Conservation (phyloP, 768 basidiomycete genomes). For the Calocybe cyanea region DNA sequence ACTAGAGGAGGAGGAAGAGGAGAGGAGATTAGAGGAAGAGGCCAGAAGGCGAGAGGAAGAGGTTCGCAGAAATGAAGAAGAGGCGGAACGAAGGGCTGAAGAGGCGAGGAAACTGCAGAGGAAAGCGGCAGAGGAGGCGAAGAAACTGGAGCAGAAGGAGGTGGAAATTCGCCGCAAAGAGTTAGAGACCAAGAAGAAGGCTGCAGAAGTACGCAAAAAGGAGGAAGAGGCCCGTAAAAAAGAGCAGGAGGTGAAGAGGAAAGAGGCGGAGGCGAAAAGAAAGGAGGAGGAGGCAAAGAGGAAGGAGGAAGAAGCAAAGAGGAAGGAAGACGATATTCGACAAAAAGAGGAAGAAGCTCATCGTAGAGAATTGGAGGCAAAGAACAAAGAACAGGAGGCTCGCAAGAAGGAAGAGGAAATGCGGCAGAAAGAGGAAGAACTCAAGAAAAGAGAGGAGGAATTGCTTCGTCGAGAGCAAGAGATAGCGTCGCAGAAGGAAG, state of each 20-base stretch:
- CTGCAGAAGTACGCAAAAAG: constrained; percentile 21
- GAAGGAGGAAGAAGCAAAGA: constrained; percentile 19
- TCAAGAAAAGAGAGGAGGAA: constrained; percentile 28
- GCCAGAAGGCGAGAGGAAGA: constrained; percentile 20
- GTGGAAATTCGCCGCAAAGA: constrained; percentile 24
- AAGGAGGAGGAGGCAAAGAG: constrained; percentile 28
- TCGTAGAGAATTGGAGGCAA: constrained; percentile 24
- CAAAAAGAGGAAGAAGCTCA: constrained; percentile 24
- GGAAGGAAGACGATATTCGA: constrained; percentile 19
- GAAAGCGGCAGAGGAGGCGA: constrained; percentile 18
- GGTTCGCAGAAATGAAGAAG: constrained; percentile 16
- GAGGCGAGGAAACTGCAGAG: constrained; percentile 16
- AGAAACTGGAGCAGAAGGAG: constrained; percentile 15
- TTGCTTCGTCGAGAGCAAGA: constrained; percentile 20
- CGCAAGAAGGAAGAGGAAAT: constrained; percentile 25
- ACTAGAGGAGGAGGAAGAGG: constrained; percentile 13
- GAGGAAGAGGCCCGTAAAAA: constrained; percentile 25
- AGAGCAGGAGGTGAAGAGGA: constrained; percentile 20
- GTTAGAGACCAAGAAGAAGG: constrained; percentile 17
- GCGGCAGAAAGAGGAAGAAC: constrained; percentile 31
- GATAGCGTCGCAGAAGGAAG: constrained; percentile 22
- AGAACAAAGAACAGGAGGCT: constrained; percentile 23
- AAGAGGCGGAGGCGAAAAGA: constrained; percentile 23
- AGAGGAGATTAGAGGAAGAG: constrained; percentile 11
- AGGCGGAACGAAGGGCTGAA: constrained; percentile 20